Evolutionary conservation across 257 asterid species (phyloP).

Genomic region (Lavandula angustifolia): DNA sequence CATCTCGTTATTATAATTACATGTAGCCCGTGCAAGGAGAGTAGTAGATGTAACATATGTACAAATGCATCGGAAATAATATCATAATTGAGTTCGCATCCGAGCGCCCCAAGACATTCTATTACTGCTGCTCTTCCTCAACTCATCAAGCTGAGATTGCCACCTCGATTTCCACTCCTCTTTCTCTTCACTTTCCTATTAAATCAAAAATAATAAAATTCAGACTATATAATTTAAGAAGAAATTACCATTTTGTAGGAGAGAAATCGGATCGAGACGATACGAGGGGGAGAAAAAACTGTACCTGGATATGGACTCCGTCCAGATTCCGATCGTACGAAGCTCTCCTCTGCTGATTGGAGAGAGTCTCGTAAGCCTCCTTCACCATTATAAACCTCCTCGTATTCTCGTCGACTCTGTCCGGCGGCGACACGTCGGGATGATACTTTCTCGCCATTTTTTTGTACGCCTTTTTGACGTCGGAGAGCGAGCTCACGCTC

Average conservation of each 20-base stretch:
- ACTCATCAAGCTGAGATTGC: constrained; percentile 49
- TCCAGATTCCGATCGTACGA: constrained; percentile 46
- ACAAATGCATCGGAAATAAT: too few species aligned
- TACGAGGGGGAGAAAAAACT: not conserved
- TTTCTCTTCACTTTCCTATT: constrained; percentile 33
- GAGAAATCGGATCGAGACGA: not conserved
- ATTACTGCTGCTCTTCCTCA: constrained; percentile 31
- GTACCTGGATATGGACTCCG: constrained; percentile 23
- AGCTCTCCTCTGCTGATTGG: constrained; percentile 49
- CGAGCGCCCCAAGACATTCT: constrained; percentile 48
- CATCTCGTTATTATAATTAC: too few species aligned
- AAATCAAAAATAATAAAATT: not conserved
- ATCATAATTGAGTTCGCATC: constrained; percentile 33
- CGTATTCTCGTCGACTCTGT: constrained; percentile 53
- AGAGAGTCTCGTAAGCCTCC: constrained; percentile 60
- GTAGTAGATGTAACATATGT: too few species aligned
- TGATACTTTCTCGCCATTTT: constrained; percentile 57
- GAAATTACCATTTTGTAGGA: not conserved
- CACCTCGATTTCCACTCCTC: constrained; percentile 45
- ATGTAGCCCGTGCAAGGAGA: too few species aligned
- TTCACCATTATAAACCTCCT: constrained; percentile 48
- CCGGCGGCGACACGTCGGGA: constrained; percentile 74
- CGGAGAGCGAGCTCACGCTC: constrained; percentile 37
- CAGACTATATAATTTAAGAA: too few species aligned
- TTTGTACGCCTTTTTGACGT: constrained; percentile 63